Conservation (phyloP, 305 asterid genomes). For the Fraxinus latifolia region DNA sequence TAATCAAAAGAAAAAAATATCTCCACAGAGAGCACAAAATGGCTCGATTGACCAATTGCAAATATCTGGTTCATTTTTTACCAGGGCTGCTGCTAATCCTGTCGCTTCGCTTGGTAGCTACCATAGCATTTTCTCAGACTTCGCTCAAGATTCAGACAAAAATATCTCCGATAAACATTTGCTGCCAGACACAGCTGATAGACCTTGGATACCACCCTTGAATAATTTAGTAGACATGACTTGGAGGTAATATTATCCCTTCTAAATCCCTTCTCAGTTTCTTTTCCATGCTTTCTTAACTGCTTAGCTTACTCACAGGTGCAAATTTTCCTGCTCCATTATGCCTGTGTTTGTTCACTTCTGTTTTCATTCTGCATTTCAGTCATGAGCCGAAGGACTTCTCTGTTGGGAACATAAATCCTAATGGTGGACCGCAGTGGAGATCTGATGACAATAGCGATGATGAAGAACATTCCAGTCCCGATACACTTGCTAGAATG, state of each 20-base stretch:
- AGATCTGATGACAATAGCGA: slow-evolving; percentile 48
- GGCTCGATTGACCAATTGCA: slow-evolving; percentile 26
- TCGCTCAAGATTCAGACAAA: slow-evolving; percentile 19
- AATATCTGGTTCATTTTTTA: slow-evolving; percentile 3
- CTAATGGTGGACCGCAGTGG: slow-evolving; percentile 46
- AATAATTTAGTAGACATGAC: slow-evolving; percentile 36
- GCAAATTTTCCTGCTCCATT: not conserved
- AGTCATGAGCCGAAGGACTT: slow-evolving; percentile 28
- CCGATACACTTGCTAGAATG: slow-evolving; percentile 17
- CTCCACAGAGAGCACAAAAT: slow-evolving; percentile 22
- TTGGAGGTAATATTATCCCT: slow-evolving; percentile 36
- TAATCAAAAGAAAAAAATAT: slow-evolving; percentile 18
- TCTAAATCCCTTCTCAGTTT: not conserved
- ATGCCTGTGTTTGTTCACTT: not conserved
- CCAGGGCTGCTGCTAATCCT: slow-evolving; percentile 20
- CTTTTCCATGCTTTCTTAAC: not conserved
- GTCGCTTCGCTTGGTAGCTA: slow-evolving; percentile 23
- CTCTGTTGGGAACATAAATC: slow-evolving; percentile 16
- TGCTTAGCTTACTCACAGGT: not conserved
- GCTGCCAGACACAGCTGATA: slow-evolving; percentile 15
- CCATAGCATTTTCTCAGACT: slow-evolving; percentile 25
- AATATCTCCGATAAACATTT: slow-evolving; percentile 18
- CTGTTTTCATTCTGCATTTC: slow-evolving; percentile 9
- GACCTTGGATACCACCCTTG: slow-evolving; percentile 16
- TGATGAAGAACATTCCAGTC: slow-evolving; percentile 29